phyloP scores from a whole-genome alignment of 2,329 filamentous ascomycete genomes.

The Bipolaris bicolor region DNA sequence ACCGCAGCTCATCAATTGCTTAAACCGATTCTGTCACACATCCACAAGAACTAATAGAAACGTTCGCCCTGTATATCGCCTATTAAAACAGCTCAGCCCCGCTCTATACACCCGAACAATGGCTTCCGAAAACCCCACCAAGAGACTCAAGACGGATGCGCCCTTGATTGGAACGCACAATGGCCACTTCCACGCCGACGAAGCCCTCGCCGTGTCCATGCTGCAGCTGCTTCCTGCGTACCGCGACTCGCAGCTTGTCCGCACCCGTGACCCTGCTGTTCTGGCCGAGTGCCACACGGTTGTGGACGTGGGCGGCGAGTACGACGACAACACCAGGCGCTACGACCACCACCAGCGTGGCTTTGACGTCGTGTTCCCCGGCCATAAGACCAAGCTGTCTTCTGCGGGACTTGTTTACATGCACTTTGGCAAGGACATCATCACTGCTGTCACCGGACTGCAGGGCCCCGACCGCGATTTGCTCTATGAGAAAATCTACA shows the following conservation, averaged over 20 bases:
- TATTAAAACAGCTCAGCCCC: not conserved
- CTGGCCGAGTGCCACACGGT: constrained; percentile 89
- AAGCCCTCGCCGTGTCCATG: constrained; percentile 95
- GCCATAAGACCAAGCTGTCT: constrained; percentile 84
- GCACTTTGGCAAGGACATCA: constrained; percentile 88
- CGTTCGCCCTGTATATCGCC: not conserved
- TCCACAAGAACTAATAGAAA: constrained; percentile 2
- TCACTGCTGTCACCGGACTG: constrained; percentile 69
- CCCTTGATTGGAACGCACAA: constrained; percentile 89
- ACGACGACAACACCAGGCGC: constrained; percentile 75
- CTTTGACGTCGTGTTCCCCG: constrained; percentile 85
- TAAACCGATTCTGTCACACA: constrained; percentile 21
- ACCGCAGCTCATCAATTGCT: constrained; percentile 20
- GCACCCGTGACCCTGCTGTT: constrained; percentile 81
- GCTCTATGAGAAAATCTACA: constrained; percentile 88
- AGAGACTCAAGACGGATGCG: constrained; percentile 79
- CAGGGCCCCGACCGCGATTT: constrained; percentile 71
- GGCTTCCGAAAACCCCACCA: constrained; percentile 59
- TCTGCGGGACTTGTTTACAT: constrained; percentile 94
- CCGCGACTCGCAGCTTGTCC: constrained; percentile 72
- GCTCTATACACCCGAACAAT: constrained; percentile 24
- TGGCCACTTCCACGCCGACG: constrained; percentile 98
- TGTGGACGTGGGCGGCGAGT: constrained; percentile 96
- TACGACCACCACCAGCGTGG: constrained; percentile 98
- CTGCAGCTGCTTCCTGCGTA: constrained; percentile 88